A percentile compares a stretch with the other conserved stretches of the same genome.
Evolutionary conservation across 2,329 filamentous ascomycete species (phyloP).

Genomic region (Sclerotinia trifoliorum): DNA sequence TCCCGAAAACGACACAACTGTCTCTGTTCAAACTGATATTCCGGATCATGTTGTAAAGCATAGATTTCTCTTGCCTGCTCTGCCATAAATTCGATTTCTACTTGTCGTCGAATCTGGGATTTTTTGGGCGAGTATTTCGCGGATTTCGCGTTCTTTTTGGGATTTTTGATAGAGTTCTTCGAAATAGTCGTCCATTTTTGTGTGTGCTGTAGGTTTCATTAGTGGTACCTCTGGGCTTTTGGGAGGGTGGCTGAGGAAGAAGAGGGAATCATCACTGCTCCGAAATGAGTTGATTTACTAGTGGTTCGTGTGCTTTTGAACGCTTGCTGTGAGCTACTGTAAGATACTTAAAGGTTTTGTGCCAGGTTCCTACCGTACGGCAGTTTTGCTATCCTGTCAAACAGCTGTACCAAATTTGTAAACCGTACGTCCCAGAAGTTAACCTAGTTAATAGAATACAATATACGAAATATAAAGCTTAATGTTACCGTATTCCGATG

Average conservation of each 20-base stretch:
- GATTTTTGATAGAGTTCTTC: no score
- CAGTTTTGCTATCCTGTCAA: no score
- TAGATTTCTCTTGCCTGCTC: neutral
- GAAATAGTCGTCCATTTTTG: neutral
- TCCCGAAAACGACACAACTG: neutral
- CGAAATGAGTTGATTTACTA: neutral
- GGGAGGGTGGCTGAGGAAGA: rapidly evolving
- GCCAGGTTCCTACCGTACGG: neutral
- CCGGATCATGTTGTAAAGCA: neutral
- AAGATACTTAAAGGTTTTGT: neutral
- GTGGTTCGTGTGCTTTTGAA: neutral
- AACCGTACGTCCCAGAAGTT: neutral
- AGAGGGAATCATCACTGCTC: neutral
- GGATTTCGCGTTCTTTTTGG: neutral
- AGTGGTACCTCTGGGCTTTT: neutral
- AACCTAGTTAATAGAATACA: neutral
- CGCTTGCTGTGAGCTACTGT: neutral
- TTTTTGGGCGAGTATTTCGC: neutral
- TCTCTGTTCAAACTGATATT: neutral
- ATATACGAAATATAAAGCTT: neutral
- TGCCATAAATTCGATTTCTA: neutral
- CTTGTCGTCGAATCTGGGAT: neutral
- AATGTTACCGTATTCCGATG: neutral
- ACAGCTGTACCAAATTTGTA: neutral
- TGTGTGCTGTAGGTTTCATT: neutral